Conservation (phyloP, 805 yeast species). For the Myxozyma sirexii region DNA sequence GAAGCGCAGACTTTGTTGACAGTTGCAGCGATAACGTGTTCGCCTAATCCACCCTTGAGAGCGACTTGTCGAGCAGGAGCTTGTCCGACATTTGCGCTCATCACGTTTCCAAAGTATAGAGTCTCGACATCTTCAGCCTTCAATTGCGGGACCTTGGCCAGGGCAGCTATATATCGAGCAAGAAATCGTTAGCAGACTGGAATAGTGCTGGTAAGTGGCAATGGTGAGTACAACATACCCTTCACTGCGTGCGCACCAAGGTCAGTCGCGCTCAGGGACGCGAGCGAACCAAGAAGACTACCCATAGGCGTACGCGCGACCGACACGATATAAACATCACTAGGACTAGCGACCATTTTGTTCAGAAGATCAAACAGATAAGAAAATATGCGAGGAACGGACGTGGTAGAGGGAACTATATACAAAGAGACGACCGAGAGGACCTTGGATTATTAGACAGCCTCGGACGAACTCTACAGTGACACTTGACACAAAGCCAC, state of each 20-base stretch:
- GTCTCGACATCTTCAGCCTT: constrained; percentile 81
- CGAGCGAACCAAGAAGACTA: constrained; percentile 81
- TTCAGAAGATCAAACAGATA: neutral
- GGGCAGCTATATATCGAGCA: constrained; percentile 54
- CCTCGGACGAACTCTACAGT: neutral
- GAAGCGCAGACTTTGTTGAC: constrained; percentile 96
- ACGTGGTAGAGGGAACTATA: no score
- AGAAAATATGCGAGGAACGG: neutral
- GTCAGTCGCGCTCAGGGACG: constrained; percentile 77
- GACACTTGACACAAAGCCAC: neutral
- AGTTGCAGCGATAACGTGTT: constrained; percentile 80
- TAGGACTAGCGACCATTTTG: constrained; percentile 24
- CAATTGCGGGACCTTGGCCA: constrained; percentile 84
- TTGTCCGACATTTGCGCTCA: constrained; percentile 91
- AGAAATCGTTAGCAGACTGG: no score
- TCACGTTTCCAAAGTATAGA: constrained; percentile 84
- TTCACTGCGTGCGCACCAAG: constrained; percentile 92
- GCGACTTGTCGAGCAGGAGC: constrained; percentile 98
- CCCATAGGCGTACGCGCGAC: constrained; percentile 96
- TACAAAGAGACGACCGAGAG: no score
- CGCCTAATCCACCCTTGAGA: constrained; percentile 79
- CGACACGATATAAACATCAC: constrained; percentile 79
- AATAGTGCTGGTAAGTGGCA: no score
- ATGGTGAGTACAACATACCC: constrained; percentile 8
- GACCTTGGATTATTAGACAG: neutral